Percentiles rank a stretch among this genome's conserved stretches.
Conservation (phyloP, 495 filamentous ascomycete species). For the Hypomontagnella submonticulosa region DNA sequence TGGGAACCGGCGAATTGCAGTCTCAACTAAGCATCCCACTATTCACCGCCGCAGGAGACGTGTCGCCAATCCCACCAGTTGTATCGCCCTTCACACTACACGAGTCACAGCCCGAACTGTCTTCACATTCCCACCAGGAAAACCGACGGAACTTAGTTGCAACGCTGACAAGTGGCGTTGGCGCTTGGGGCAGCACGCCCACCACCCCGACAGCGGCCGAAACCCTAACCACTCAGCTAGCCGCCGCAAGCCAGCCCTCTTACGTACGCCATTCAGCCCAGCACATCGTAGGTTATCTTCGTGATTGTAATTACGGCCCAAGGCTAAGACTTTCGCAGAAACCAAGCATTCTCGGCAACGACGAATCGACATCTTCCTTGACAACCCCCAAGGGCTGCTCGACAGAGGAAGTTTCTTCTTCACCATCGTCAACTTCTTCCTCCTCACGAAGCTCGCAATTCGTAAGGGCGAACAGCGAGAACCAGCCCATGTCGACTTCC, state of each 20-base stretch:
- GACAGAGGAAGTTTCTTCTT: not conserved
- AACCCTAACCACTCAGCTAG: not conserved
- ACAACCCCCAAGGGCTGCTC: not conserved
- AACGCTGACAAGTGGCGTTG: slow-evolving; percentile 1
- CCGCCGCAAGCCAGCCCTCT: not conserved
- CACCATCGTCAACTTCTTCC: slow-evolving; percentile 1
- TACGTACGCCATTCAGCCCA: not conserved
- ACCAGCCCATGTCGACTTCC: not conserved
- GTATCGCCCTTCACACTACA: not conserved
- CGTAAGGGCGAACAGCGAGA: not conserved
- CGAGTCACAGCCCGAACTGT: not conserved
- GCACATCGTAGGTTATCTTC: slow-evolving; percentile 6
- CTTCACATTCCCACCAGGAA: slow-evolving; percentile 2
- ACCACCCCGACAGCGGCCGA: not conserved
- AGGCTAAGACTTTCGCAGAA: slow-evolving; percentile 25
- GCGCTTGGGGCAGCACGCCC: not conserved
- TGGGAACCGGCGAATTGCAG: not conserved
- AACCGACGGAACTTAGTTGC: slow-evolving; percentile 9
- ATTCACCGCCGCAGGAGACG: not conserved
- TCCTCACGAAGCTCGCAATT: not conserved
- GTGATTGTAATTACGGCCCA: not conserved
- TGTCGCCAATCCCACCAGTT: not conserved
- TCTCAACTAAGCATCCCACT: not conserved
- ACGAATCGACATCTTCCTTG: not conserved
- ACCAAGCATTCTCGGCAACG: not conserved